phyloP scores from a whole-genome alignment of 2,329 filamentous ascomycete species.

The Penicillium oxalicum region DNA sequence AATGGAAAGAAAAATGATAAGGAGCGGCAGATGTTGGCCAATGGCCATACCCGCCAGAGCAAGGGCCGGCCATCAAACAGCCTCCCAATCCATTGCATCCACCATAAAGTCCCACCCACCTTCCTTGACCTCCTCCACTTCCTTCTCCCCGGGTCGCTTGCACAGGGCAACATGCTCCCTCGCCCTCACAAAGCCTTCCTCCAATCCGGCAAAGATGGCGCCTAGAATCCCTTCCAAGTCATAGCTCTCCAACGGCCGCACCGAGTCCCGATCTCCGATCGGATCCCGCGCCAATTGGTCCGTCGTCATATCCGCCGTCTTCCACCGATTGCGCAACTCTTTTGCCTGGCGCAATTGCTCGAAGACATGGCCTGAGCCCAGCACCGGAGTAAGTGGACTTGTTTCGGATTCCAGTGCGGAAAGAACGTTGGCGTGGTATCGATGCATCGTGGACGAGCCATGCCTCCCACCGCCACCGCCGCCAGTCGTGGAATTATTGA shows the following conservation, averaged over 20 bases:
- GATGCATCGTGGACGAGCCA: slow-evolving; percentile 39
- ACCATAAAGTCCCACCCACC: slow-evolving; percentile 54
- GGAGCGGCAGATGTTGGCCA: too few species aligned
- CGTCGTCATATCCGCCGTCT: slow-evolving; percentile 53
- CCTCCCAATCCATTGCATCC: slow-evolving; percentile 57
- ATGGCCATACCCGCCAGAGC: too few species aligned
- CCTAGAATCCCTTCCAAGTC: slow-evolving; percentile 56
- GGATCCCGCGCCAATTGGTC: slow-evolving; percentile 21
- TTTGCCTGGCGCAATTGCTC: slow-evolving; percentile 61
- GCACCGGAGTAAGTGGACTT: slow-evolving; percentile 51
- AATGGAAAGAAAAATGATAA: background rate
- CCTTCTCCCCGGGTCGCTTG: slow-evolving; percentile 15
- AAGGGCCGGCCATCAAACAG: slow-evolving; percentile 15
- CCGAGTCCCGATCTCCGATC: slow-evolving; percentile 18
- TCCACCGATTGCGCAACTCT: slow-evolving; percentile 67
- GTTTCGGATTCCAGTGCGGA: slow-evolving; percentile 52
- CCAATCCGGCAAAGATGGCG: slow-evolving; percentile 54
- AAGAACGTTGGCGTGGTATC: slow-evolving; percentile 66
- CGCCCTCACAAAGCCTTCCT: slow-evolving; percentile 52
- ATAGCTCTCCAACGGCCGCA: slow-evolving; percentile 51
- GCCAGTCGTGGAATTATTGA: too few species aligned
- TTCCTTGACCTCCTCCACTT: slow-evolving; percentile 29
- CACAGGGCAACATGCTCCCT: slow-evolving; percentile 38
- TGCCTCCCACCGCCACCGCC: too few species aligned
- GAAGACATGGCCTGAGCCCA: slow-evolving; percentile 53